Base-by-base conservation (phyloP, 495 filamentous ascomycete species). In the Sphaerosporella brunnea region DNA sequence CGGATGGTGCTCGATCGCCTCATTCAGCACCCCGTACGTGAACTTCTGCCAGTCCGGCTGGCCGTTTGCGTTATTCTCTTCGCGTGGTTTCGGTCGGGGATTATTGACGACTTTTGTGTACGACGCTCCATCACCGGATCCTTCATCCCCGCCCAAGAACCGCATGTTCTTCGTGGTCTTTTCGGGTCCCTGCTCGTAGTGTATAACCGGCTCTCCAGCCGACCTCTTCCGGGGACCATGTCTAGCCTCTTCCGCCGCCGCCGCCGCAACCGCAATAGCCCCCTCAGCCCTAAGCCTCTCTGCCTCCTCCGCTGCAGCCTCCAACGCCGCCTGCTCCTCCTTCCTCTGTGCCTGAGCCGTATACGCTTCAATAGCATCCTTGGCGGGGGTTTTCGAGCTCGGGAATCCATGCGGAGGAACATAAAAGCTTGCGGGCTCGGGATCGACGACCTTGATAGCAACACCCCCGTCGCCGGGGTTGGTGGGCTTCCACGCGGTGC, bases 21-120 rank as follows among this genome's bases (percentile, higher is more conserved):
- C 55, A 13, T 54, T 58, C 13, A 59, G 51, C n/a, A 59, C 55
- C 15, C 54, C 56, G 9, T 54, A 54, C 13, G 56, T 45, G 44
- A 59, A 59, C 7, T 54, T 48, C 9, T 45, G 49, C 56, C 56
- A 59, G 38, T 57, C 54, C 9, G 44, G 37, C 3, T 44, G 36
- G 15, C 54, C 55, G 25, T 40, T 53, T 30, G 50, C 61, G 18
- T 9, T 28, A 15, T 45, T 50, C 19, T 59, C 57, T 32, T 61
- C 62, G n/a, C 9, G 16, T 5, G 35, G 18, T 5, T 9, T 37
- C 16, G 8, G 8, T 5, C 13, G 40, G 23, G 40, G 40, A 11
- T 25, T 3, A 11, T 43, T 26, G 23, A 43, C 23, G n/a, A 43
- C 11, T 23, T 43, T 43, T 19, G 21, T 43, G 40, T 43, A 37